A percentile compares a stretch with the other conserved stretches of the same genome.
Conservation (phyloP, 257 asterid genomes). For the Solanum infundibuliforme region DNA sequence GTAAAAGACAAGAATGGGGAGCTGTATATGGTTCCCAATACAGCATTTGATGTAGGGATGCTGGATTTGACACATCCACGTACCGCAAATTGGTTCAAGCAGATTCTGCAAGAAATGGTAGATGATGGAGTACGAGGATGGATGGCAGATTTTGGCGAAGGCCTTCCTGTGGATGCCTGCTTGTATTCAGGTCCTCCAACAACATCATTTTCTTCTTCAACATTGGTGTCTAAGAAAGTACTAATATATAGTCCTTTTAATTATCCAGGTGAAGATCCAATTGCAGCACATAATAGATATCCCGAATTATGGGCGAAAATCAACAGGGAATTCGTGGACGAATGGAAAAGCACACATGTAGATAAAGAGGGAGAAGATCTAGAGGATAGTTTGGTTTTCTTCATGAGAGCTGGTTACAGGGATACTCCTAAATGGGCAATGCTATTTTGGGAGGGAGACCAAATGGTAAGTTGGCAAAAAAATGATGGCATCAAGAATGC, state of each 20-base stretch:
- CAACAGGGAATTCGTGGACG: slow-evolving; percentile 71
- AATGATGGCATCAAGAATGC: slow-evolving; percentile 96
- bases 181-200: slow-evolving; percentile 56
- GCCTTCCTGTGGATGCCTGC: slow-evolving; percentile 85
- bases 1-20: slow-evolving; percentile 68
- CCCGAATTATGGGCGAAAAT: slow-evolving; percentile 91
- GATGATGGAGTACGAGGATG: slow-evolving; percentile 94
- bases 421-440: slow-evolving; percentile 76
- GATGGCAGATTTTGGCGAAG: slow-evolving; percentile 99
- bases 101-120: slow-evolving; percentile 74
- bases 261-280: slow-evolving; percentile 82
- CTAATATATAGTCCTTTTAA: neutral
- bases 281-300: slow-evolving; percentile 75
- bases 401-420: slow-evolving; percentile 89
- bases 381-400: slow-evolving; percentile 66
- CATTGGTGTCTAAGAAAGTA: neutral
- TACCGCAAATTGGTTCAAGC: slow-evolving; percentile 73
- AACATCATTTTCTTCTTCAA: neutral
- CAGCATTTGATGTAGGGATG: slow-evolving; percentile 96
- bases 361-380: slow-evolving; percentile 24
- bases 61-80: slow-evolving; percentile 80
- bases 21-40: slow-evolving; percentile 82
- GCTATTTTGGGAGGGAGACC: slow-evolving; percentile 98
- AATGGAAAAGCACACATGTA: slow-evolving; percentile 44
- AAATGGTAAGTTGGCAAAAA: slow-evolving; percentile 98